phyloP scores from a whole-genome alignment of 2,329 filamentous ascomycete species.

The Trichoderma atrobrunneum region DNA sequence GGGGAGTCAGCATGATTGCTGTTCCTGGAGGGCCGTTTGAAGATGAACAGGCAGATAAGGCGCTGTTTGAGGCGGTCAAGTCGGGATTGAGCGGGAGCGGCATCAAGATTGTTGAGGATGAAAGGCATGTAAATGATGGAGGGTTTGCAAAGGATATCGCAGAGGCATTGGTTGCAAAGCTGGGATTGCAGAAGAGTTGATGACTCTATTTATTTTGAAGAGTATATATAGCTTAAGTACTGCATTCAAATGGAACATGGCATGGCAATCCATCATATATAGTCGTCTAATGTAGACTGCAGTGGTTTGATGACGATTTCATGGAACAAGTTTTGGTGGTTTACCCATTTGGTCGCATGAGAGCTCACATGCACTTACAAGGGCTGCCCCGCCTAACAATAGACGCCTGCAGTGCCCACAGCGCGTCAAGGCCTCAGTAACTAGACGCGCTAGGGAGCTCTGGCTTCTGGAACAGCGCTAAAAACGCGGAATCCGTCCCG shows the following conservation, averaged over 20 bases:
- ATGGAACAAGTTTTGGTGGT: neutral
- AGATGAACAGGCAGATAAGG: slow-evolving; percentile 41
- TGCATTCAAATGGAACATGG: too few species aligned
- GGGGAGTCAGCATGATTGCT: slow-evolving; percentile 61
- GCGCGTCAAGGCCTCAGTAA: neutral
- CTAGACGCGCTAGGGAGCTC: neutral
- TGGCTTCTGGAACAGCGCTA: neutral
- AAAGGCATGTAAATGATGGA: slow-evolving; percentile 53
- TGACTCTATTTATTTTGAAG: neutral
- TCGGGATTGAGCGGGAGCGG: slow-evolving; percentile 46
- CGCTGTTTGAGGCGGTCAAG: slow-evolving; percentile 52
- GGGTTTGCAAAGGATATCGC: slow-evolving; percentile 49
- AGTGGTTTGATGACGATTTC: neutral
- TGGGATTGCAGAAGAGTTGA: slow-evolving; percentile 24
- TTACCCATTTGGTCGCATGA: neutral
- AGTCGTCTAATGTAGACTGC: neutral
- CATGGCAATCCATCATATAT: neutral
- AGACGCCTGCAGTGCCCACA: neutral
- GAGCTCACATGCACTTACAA: neutral
- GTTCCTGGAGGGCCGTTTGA: slow-evolving; percentile 53
- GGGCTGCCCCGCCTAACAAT: neutral
- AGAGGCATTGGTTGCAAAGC: slow-evolving; percentile 36
- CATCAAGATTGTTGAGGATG: slow-evolving; percentile 49
- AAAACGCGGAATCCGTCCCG: slow-evolving; percentile 2
- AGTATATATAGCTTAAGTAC: too few species aligned